A percentile compares a stretch with the other conserved stretches of the same genome.
These are phyloP conservation scores for Pyrrhoderma lamaoense DNA, from an alignment of 1,284 basidiomycete species.

Conservation along the genomic window DNA sequence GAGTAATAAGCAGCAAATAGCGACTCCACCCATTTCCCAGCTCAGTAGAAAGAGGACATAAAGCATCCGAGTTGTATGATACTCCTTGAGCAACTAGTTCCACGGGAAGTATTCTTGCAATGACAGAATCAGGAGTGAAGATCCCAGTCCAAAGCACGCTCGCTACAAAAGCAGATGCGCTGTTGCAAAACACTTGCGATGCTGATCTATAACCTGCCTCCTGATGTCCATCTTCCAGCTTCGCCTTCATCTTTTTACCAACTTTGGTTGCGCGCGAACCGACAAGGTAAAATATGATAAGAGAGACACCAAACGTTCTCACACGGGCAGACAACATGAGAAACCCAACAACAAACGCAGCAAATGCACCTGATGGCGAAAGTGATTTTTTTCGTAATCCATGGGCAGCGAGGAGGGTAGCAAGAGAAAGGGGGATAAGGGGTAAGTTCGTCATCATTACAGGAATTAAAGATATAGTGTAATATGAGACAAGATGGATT, in stretches of 20 bases:
- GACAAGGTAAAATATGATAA: slow-evolving; percentile 78
- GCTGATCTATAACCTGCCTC: slow-evolving; percentile 65
- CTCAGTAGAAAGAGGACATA: slow-evolving; percentile 48
- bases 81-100: slow-evolving; percentile 14
- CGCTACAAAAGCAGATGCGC: slow-evolving; percentile 61
- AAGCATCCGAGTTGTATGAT: slow-evolving; percentile 29
- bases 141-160: slow-evolving; percentile 57
- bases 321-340: slow-evolving; percentile 54
- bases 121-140: slow-evolving; percentile 38
- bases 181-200: slow-evolving; percentile 79
- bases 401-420: slow-evolving; percentile 38
- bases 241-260: slow-evolving; percentile 61
- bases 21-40: slow-evolving; percentile 45
- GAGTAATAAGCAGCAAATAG: slow-evolving; percentile 50
- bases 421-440: slow-evolving; percentile 33
- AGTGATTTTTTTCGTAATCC: slow-evolving; percentile 54
- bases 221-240: slow-evolving; percentile 73
- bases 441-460: slow-evolving; percentile 20
- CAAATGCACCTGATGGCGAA: slow-evolving; percentile 62
- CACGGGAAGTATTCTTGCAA: slow-evolving; percentile 20
- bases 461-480: neutral
- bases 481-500: too few species aligned
- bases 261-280: slow-evolving; percentile 85
- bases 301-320: slow-evolving; percentile 59
- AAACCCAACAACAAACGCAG: slow-evolving; percentile 72